Evolutionary conservation across 78 protist genomes (phyloP).

Genomic region (Chrysochromulina tobinii): DNA sequence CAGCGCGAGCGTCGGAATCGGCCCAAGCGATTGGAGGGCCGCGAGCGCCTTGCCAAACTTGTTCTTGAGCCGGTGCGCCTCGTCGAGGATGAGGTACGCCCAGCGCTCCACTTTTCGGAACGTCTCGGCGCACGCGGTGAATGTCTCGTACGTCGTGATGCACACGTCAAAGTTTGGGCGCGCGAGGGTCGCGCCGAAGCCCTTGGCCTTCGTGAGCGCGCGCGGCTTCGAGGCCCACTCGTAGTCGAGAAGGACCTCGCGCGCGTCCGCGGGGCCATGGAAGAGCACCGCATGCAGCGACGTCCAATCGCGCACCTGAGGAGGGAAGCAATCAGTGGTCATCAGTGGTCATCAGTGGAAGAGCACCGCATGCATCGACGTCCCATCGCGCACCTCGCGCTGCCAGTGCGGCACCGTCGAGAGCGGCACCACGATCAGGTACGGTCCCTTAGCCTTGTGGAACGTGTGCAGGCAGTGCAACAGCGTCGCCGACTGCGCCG

Average conservation of each 20-base stretch:
- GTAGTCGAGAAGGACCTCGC: not conserved
- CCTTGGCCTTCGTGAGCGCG: not conserved
- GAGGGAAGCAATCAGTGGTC: not conserved
- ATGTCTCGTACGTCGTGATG: constrained; percentile 61
- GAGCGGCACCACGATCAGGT: constrained; percentile 55
- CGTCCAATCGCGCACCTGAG: not conserved
- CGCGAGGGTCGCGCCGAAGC: not conserved
- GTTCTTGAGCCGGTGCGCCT: constrained; percentile 73
- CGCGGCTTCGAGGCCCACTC: not conserved
- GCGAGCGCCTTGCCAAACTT: not conserved
- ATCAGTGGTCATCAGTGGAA: not conserved
- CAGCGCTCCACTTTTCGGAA: not conserved
- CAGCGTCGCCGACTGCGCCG: constrained; percentile 54
- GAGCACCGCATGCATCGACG: not conserved
- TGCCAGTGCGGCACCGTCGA: constrained; percentile 55
- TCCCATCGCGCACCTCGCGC: constrained; percentile 10
- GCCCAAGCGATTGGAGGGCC: not conserved
- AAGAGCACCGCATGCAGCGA: not conserved
- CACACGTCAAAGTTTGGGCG: constrained; percentile 40
- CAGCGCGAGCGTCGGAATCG: not conserved
- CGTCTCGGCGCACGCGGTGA: constrained; percentile 33
- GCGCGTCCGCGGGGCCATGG: not conserved
- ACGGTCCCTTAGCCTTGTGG: constrained; percentile 26
- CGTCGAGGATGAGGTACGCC: constrained; percentile 54
- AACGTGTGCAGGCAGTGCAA: not conserved